Evolutionary conservation across 2,329 filamentous ascomycete species (phyloP).

Genomic region (Diaporthe vaccinii): DNA sequence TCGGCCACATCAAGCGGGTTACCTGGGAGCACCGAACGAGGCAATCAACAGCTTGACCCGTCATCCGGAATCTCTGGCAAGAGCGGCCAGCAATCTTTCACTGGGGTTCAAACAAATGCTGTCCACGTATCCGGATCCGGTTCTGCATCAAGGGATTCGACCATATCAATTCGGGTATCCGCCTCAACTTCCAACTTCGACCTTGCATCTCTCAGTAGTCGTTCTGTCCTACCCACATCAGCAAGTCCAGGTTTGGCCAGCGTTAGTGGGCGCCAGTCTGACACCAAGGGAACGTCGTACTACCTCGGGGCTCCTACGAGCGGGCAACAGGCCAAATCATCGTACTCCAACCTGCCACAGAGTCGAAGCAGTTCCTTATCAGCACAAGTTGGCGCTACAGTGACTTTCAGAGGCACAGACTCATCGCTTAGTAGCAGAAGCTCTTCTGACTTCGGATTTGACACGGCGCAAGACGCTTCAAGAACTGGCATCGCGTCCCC

Average conservation of each 20-base stretch:
- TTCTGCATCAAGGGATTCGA: background rate
- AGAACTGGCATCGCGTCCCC: background rate
- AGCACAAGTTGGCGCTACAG: no score
- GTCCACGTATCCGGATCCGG: no score
- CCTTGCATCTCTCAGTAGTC: no score
- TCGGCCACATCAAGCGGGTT: no score
- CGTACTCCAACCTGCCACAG: background rate
- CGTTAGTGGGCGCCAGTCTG: background rate
- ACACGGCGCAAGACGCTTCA: background rate
- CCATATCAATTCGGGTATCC: no score
- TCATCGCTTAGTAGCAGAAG: background rate
- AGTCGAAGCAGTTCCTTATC: background rate
- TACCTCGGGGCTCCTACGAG: background rate
- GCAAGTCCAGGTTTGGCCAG: accelerated
- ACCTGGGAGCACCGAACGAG: no score
- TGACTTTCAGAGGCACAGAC: background rate
- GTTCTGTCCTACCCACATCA: background rate
- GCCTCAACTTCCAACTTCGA: no score
- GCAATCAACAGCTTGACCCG: background rate
- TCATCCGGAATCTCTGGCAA: background rate
- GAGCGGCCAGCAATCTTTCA: background rate
- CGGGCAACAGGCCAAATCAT: background rate
- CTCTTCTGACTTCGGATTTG: accelerated
- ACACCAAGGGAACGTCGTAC: background rate
- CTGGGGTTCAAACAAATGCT: background rate